Conservation (phyloP, 2,329 filamentous ascomycete species). For the Monilinia laxa region DNA sequence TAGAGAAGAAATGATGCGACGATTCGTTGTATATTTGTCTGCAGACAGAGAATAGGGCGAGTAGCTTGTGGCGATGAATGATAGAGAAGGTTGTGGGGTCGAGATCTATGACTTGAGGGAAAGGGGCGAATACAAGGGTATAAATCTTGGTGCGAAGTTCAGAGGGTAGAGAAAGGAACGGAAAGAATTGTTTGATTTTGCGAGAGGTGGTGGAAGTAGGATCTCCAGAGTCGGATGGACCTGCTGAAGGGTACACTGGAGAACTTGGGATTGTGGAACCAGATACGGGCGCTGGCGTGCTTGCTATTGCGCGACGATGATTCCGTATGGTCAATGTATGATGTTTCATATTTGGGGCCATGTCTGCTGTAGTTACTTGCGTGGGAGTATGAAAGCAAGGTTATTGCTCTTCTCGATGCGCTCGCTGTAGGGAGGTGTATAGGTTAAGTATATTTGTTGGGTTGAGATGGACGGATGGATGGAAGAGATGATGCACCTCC, state of each 20-base stretch:
- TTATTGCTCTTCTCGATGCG: neutral
- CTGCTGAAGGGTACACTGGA: conserved; percentile 32
- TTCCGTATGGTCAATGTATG: conserved; percentile 13
- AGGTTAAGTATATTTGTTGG: neutral
- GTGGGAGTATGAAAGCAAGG: too few species aligned
- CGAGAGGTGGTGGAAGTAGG: conserved; percentile 18
- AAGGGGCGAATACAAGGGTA: conserved; percentile 56
- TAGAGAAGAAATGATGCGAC: conserved; percentile 64
- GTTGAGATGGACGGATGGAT: neutral
- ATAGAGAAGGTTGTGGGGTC: conserved; percentile 64
- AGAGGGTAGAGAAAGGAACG: conserved; percentile 65
- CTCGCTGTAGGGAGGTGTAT: neutral
- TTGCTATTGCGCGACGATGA: conserved; percentile 9
- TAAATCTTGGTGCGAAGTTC: conserved; percentile 72
- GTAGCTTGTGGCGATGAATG: conserved; percentile 52
- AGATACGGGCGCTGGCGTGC: conserved; percentile 5
- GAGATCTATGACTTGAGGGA: conserved; percentile 60
- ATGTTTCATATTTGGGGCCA: conserved; percentile 11
- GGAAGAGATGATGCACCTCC: neutral
- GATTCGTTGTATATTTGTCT: conserved; percentile 62
- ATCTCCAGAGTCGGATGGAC: conserved; percentile 37
- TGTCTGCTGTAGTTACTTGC: neutral
- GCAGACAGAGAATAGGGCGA: conserved; percentile 62
- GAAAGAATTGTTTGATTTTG: conserved; percentile 47
- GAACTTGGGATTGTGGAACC: conserved; percentile 28